These are phyloP conservation scores for Polygonum maritimum DNA, from an alignment of 148 eudicot species.

Conservation along the genomic window DNA sequence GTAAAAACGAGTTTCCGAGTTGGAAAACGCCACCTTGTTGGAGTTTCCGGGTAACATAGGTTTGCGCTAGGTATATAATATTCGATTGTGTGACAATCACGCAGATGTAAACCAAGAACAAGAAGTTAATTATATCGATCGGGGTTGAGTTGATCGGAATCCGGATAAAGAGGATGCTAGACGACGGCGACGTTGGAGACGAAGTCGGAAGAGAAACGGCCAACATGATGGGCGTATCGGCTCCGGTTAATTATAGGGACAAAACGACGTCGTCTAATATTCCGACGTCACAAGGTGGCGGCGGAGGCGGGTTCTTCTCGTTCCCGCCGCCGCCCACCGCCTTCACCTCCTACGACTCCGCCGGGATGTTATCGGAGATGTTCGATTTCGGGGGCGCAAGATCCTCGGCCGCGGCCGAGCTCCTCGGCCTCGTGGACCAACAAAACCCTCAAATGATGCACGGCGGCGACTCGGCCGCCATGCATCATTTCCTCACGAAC, in stretches of 20 bases:
- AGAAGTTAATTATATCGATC: too few species aligned
- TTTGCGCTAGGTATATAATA: too few species aligned
- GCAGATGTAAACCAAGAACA: too few species aligned
- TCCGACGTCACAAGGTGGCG: neutral
- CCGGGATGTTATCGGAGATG: slow-evolving; percentile 38
- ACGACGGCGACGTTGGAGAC: neutral
- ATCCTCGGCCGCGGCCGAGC: neutral
- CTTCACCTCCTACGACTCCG: slow-evolving; percentile 11
- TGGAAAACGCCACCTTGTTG: too few species aligned
- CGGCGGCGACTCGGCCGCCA: slow-evolving; percentile 44
- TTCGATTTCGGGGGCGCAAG: slow-evolving; percentile 19
- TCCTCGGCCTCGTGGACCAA: neutral
- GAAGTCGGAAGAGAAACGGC: neutral
- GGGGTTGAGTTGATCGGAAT: too few species aligned
- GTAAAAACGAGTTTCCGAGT: too few species aligned
- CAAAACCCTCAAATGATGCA: neutral
- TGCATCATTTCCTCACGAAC: slow-evolving; percentile 80
- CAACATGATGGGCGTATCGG: too few species aligned
- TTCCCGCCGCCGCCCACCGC: neutral
- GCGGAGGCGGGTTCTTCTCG: neutral
- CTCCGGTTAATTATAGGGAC: neutral
- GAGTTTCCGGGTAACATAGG: too few species aligned
- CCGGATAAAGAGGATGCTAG: neutral
- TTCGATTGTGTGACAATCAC: too few species aligned
- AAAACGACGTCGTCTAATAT: neutral